phyloP scores from a whole-genome alignment of 2,329 filamentous ascomycete species.

The Fusarium domesticum region DNA sequence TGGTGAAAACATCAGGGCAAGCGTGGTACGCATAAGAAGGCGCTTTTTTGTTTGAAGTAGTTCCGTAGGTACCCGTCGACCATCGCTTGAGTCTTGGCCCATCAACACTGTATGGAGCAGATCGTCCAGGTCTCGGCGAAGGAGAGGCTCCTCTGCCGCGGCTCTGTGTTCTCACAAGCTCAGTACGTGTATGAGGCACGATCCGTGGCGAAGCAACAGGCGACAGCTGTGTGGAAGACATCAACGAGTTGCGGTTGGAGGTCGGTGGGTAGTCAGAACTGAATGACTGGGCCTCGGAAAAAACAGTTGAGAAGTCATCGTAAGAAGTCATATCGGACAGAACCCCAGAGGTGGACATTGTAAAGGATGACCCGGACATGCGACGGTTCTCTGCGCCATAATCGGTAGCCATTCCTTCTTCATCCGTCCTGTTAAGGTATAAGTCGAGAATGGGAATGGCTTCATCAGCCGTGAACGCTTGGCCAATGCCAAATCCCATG shows the following conservation, averaged over 20 bases:
- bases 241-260: conserved; percentile 66
- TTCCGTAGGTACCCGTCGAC: conserved; percentile 72
- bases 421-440: conserved; percentile 48
- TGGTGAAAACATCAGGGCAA: conserved; percentile 56
- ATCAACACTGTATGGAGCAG: conserved; percentile 69
- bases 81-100: conserved; percentile 67
- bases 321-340: conserved; percentile 68
- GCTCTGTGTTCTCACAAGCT: conserved; percentile 62
- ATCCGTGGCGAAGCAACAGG: conserved; percentile 69
- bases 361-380: conserved; percentile 71
- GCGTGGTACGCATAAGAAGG: conserved; percentile 63
- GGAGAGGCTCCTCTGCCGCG: conserved; percentile 65
- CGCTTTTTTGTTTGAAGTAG: conserved; percentile 52
- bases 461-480: conserved; percentile 62
- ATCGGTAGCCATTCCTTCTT: conserved; percentile 50
- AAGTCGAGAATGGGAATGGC: conserved; percentile 61
- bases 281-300: conserved; percentile 67
- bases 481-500: conserved; percentile 57
- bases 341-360: conserved; percentile 63
- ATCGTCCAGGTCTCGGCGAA: conserved; percentile 66
- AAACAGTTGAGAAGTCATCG: conserved; percentile 65
- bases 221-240: conserved; percentile 68
- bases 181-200: conserved; percentile 58
- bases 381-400: conserved; percentile 55
- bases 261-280: conserved; percentile 63